These are phyloP conservation scores for Mortierella sp. DNA, from an alignment of 371 early-diverging fungal species.

Conservation along the genomic window DNA sequence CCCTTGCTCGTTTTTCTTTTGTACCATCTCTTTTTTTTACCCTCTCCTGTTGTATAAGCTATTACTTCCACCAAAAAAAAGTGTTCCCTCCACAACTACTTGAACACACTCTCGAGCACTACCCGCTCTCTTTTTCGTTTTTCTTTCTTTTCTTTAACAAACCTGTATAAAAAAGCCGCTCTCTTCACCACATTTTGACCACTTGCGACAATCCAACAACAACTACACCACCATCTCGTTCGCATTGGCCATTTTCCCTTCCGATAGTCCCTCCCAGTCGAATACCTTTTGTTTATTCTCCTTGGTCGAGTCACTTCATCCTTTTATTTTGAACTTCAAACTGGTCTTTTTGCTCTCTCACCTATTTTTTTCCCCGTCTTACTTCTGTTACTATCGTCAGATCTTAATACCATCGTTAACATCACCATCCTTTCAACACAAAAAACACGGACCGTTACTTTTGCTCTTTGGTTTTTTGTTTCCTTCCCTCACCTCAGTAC, in stretches of 20 bases:
- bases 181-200: neutral
- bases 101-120: conserved; percentile 1
- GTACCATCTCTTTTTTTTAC: conserved; percentile 1
- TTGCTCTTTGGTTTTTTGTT: neutral
- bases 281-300: conserved; percentile 15
- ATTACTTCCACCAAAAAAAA: conserved; percentile 28
- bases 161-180: conserved; percentile 22
- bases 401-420: neutral
- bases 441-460: conserved; percentile 5
- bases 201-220: neutral
- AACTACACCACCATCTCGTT: conserved; percentile 4
- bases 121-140: neutral
- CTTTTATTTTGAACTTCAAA: neutral
- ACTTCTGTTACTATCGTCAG: neutral
- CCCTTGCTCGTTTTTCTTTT: conserved; percentile 9
- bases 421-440: conserved; percentile 11
- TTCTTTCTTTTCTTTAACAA: neutral
- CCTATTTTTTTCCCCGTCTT: conserved; percentile 11
- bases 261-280: conserved; percentile 19
- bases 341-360: conserved; percentile 2
- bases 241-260: conserved; percentile 6
- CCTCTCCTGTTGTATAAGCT: conserved; percentile 15
- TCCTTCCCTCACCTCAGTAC: neutral
- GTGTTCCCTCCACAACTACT: conserved; percentile 16
- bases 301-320: conserved; percentile 27